Evolutionary conservation across 2,329 filamentous ascomycete species (phyloP), one percentile per base, ranked within the genome.

Genomic region (Parastagonospora nodorum): DNA sequence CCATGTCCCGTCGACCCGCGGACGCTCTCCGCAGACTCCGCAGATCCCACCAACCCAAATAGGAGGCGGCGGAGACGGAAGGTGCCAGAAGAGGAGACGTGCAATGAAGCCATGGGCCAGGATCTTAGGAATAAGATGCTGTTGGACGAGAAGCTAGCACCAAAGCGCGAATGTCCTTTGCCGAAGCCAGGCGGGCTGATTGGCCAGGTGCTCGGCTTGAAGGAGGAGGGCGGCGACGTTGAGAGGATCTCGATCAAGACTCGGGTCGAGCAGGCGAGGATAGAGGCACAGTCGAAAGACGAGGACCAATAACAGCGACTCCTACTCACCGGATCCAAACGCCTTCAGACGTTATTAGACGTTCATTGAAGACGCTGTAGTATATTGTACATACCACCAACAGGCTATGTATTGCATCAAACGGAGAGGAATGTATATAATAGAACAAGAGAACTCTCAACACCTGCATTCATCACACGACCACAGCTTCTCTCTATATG

Each of bases 131-230:
- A 45, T 48, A 41, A 47, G 40, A 49, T 39, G 29, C 49, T 55
- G 27, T 31, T 57, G 1, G 64, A 66, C 15, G 59, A 68, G 14
- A 58, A 57, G 50, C 38, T 66, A 57, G 53, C 57, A 50, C 56
- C 57, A 38, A 76, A 80, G 67, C 83, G 90, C 65, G 90, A 95
- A 71, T 99, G 94, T 69, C 94, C 94, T 0, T 86, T 99, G 10
- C 94, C 94, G 5, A 97, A 97, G 75, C 93, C 94, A 0, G 82
- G 85, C 29, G 92, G 92, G 2, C 76, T 92, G 30, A 76, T 96
- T 39, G 90, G 89, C 10, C 84, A 89, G 67, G 79, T 93, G 61
- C 75, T 94, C 55, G 90, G 90, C 0, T 88, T 93, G 68, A 82
- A 81, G 60, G 61, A 69, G 29, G 63, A 71, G 4, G 57, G 56